Evolutionary conservation across 169 alveolate species (phyloP), one percentile per base, ranked within the genome.

Genomic region (Plasmodium coatneyi): DNA sequence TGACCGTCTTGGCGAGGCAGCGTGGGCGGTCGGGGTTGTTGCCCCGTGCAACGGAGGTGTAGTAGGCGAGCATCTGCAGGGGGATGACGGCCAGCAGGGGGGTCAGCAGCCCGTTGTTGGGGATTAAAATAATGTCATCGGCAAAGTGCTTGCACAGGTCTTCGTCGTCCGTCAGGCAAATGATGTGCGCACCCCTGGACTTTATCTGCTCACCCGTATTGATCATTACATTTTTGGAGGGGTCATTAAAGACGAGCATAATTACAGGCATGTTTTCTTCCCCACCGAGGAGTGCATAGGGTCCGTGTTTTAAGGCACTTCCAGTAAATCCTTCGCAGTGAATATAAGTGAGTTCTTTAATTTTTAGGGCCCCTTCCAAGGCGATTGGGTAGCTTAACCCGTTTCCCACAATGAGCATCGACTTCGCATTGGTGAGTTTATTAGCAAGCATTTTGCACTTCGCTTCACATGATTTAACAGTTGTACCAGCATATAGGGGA

Each of bases 291-390:
- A 98, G 92, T 0, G 99, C 99, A 83, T 98, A 96, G 12, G 99
- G 98, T 10, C 99, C 99, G 92, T 98, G 99, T 90, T 98, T 99
- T 92, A 99, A 94, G 82, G 98, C 99, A 22, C 99, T 99, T 7
- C 99, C 98, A 2, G 98, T 95, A 70, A 97, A 98, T 12, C 99
- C 99, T 94, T 99, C 99, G n/a, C 99, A 98, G 92, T 98, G 99
- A 5, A 98, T 96, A 95, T 98, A 98, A 16, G 99, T 96, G 16
- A 98, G 92, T 95, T 99, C 99, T 95, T 99, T 99, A 34, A 99
- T 96, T 92, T 99, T 99, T 30, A 99, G 93, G 0, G 99, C 99
- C 43, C 99, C 99, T 95, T 99, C 99, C 80, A 96, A 96, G 5
- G 99, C 99, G 22, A 98, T 98, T 14, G 99, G 97, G 80, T 97